A percentile compares a stretch with the other conserved stretches of the same genome.
Evolutionary conservation across 352 stramenopile species (phyloP).

Genomic region (Peronospora destructor): DNA sequence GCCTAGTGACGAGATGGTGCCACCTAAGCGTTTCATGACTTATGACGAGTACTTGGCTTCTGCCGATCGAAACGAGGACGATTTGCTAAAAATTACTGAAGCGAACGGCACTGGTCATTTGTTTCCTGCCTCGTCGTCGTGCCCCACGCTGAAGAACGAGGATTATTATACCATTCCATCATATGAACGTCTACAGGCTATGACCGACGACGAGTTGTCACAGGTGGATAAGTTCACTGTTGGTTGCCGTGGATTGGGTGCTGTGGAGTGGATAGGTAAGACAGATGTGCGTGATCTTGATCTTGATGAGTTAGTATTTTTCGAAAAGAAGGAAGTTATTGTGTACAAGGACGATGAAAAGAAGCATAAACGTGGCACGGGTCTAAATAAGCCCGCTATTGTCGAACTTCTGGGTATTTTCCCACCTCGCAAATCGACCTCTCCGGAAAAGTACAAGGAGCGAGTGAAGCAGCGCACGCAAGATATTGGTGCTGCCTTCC

Average conservation of each 20-base stretch:
- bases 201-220: constrained; percentile 62
- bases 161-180: constrained; percentile 77
- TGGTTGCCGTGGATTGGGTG: constrained; percentile 68
- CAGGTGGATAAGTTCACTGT: constrained; percentile 73
- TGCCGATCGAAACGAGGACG: constrained; percentile 47
- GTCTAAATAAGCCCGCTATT: constrained; percentile 71
- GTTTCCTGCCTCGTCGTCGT: constrained; percentile 31
- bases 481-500: constrained; percentile 69
- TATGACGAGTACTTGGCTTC: constrained; percentile 76
- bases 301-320: constrained; percentile 69
- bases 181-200: constrained; percentile 58
- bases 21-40: constrained; percentile 64
- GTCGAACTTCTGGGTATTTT: constrained; percentile 77
- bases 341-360: constrained; percentile 83
- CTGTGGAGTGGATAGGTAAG: constrained; percentile 72
- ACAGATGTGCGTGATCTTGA: constrained; percentile 77
- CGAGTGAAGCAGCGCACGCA: constrained; percentile 68
- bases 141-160: constrained; percentile 61
- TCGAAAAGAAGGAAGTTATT: constrained; percentile 82
- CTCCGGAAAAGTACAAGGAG: constrained; percentile 60
- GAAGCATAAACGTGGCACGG: constrained; percentile 68
- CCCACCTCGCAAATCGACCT: constrained; percentile 52
- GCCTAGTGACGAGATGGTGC: constrained; percentile 17
- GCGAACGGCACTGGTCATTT: background rate
- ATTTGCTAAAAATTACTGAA: constrained; percentile 31